Evolutionary conservation across 2,329 filamentous ascomycete species (phyloP).

Genomic region (Claviceps humidiphila): DNA sequence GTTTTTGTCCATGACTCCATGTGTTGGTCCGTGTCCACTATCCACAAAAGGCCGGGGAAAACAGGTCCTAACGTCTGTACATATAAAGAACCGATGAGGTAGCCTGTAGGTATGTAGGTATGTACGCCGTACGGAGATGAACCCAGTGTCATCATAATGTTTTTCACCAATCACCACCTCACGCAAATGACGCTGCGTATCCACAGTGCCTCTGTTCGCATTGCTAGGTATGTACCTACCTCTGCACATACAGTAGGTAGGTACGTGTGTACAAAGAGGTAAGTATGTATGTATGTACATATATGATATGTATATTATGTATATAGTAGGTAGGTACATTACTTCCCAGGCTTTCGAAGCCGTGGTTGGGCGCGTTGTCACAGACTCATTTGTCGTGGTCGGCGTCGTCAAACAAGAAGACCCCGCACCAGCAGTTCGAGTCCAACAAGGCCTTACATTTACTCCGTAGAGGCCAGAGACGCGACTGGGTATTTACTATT

Average conservation of each 20-base stretch:
- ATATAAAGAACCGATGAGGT: too few species aligned
- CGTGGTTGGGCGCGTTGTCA: not conserved
- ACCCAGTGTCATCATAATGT: too few species aligned
- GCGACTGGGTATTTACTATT: not conserved
- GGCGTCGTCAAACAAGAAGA: not conserved
- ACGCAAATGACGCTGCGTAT: not conserved
- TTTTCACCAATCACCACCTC: not conserved
- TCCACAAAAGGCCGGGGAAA: too few species aligned
- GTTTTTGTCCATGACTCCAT: not conserved
- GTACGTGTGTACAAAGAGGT: too few species aligned
- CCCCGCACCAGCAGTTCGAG: not conserved
- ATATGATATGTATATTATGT: too few species aligned
- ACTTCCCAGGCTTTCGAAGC: not conserved
- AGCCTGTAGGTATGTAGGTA: too few species aligned
- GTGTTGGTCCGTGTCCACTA: not conserved
- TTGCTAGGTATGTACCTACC: too few species aligned
- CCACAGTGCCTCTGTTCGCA: not conserved
- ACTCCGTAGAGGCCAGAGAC: not conserved
- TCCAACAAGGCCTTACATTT: not conserved
- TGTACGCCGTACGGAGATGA: too few species aligned
- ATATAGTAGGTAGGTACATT: too few species aligned
- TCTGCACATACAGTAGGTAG: too few species aligned
- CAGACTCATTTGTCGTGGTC: not conserved
- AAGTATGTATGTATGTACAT: too few species aligned
- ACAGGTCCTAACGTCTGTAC: too few species aligned